phyloP scores from a whole-genome alignment of 2,329 filamentous ascomycete species.

The Diaporthe citrichinensis region DNA sequence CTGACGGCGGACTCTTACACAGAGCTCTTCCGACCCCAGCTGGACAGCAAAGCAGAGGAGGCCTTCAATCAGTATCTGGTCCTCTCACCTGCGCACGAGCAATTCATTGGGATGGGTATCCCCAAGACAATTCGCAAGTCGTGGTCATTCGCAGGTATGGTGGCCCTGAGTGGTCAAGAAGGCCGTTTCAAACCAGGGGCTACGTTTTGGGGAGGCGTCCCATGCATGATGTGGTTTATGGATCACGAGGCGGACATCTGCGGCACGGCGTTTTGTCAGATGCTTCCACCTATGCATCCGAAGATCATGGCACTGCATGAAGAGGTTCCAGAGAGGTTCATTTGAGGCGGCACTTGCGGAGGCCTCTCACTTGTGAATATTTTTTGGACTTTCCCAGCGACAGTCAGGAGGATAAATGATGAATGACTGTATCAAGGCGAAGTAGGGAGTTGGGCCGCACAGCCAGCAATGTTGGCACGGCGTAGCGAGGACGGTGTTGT shows the following conservation, averaged over 20 bases:
- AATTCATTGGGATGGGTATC: slow-evolving; percentile 43
- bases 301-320: slow-evolving; percentile 44
- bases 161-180: slow-evolving; percentile 45
- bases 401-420: neutral
- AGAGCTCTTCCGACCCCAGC: slow-evolving; percentile 48
- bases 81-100: slow-evolving; percentile 38
- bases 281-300: slow-evolving; percentile 46
- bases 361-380: neutral
- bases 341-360: neutral
- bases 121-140: slow-evolving; percentile 44
- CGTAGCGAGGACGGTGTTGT: neutral
- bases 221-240: slow-evolving; percentile 47
- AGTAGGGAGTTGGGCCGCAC: too few species aligned
- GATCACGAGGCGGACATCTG: slow-evolving; percentile 46
- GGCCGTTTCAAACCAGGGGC: slow-evolving; percentile 44
- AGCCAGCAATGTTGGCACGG: neutral
- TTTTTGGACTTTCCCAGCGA: neutral
- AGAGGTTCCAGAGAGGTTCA: slow-evolving; percentile 44
- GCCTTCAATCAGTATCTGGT: slow-evolving; percentile 45
- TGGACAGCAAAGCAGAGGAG: slow-evolving; percentile 45
- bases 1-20: slow-evolving; percentile 43
- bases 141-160: slow-evolving; percentile 47
- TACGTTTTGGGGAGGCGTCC: slow-evolving; percentile 46
- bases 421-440: neutral
- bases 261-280: slow-evolving; percentile 45